phyloP scores from a whole-genome alignment of 176 grass and related monocot genomes.

The Rhynchospora breviuscula region DNA sequence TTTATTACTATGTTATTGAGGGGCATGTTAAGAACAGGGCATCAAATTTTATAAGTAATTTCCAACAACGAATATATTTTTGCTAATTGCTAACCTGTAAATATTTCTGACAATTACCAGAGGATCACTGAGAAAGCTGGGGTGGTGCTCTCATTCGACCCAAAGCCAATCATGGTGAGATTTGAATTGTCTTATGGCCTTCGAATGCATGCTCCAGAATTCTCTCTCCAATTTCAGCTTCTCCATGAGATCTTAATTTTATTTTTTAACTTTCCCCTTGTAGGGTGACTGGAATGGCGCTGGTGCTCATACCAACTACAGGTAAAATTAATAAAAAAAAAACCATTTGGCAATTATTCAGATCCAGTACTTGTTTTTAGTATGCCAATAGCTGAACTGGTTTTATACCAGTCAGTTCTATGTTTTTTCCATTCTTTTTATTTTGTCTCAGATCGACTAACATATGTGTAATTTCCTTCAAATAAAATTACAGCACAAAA shows the following conservation, averaged over 20 bases:
- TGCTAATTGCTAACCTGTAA: background rate
- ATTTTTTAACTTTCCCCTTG: background rate
- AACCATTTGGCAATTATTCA: background rate
- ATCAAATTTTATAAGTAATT: background rate
- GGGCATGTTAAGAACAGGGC: no score
- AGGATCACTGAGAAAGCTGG: constrained; percentile 88
- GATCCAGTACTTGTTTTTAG: background rate
- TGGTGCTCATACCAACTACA: constrained; percentile 88
- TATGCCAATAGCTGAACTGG: background rate
- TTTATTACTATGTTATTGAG: no score
- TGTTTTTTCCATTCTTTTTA: background rate
- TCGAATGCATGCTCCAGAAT: background rate
- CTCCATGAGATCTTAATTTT: background rate
- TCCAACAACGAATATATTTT: background rate
- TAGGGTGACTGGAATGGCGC: constrained; percentile 93
- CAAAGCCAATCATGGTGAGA: constrained; percentile 66
- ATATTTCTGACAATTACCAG: constrained; percentile 30
- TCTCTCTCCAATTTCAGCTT: background rate
- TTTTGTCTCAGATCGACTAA: background rate
- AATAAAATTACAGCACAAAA: constrained; percentile 59
- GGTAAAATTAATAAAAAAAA: constrained; percentile 1
- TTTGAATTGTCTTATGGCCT: background rate
- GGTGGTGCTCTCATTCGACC: constrained; percentile 80
- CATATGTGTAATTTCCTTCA: background rate
- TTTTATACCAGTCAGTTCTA: background rate